phyloP scores from a whole-genome alignment of 495 filamentous ascomycete species.

The Jackrogersella multiformis region DNA sequence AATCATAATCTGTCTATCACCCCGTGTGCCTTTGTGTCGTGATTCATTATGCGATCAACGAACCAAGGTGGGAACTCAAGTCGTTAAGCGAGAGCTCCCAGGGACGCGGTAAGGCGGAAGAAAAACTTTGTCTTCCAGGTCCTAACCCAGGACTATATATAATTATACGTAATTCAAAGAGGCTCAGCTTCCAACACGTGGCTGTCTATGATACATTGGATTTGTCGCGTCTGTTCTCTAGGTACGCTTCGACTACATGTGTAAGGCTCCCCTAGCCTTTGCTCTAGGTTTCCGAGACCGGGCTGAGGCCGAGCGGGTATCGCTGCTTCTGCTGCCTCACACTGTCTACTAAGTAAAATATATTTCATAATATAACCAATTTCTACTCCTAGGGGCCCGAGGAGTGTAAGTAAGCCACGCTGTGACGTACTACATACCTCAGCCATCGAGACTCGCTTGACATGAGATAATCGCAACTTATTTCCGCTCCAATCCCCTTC shows the following conservation, averaged over 20 bases:
- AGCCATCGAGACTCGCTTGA: not conserved
- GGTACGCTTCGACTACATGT: constrained; percentile 1
- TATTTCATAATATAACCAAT: not conserved
- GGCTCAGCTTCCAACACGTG: constrained; percentile 23
- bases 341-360: not conserved
- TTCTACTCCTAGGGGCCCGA: not conserved
- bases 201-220: not conserved
- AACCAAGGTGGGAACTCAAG: not conserved
- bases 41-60: constrained; percentile 1
- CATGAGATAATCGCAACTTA: not conserved
- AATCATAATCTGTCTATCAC: constrained; percentile 3
- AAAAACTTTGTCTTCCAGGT: not conserved
- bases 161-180: constrained; percentile 22
- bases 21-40: not conserved
- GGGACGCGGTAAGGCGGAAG: constrained; percentile 5
- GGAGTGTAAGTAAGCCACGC: not conserved
- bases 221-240: not conserved
- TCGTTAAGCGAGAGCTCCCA: not conserved
- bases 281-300: not conserved
- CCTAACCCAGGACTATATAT: constrained; percentile 9
- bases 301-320: not conserved
- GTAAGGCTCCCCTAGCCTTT: constrained; percentile 4
- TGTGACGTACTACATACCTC: not conserved
- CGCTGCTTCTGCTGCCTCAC: not conserved
- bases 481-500: not conserved